A percentile compares a stretch with the other conserved stretches of the same genome.
These are phyloP conservation scores for Malus asiatica DNA, from an alignment of 306 rosid genomes.

Conservation along the genomic window DNA sequence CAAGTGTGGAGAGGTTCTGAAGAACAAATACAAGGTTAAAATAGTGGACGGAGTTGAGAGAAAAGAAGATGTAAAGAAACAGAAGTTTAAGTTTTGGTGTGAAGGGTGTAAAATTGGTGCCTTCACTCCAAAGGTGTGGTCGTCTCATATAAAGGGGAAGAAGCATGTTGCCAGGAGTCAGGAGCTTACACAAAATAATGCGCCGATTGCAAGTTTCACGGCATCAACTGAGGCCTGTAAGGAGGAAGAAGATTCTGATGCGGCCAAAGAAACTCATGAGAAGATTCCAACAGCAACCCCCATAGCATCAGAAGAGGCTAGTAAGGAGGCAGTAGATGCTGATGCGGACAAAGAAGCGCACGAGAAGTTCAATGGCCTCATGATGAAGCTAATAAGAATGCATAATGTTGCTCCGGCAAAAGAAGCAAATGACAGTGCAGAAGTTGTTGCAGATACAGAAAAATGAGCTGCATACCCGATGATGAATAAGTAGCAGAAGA, in stretches of 20 bases:
- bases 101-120: slow-evolving; percentile 36
- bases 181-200: background rate
- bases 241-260: slow-evolving; percentile 6
- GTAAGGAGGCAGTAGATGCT: background rate
- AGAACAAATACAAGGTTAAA: slow-evolving; percentile 3
- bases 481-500: background rate
- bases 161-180: slow-evolving; percentile 24
- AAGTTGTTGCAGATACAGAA: background rate
- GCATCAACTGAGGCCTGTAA: slow-evolving; percentile 4
- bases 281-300: background rate
- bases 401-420: background rate
- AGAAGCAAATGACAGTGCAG: slow-evolving; percentile 9
- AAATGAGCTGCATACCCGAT: background rate
- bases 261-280: slow-evolving; percentile 6
- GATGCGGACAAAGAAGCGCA: slow-evolving; percentile 9
- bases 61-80: background rate
- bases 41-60: background rate
- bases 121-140: slow-evolving; percentile 14
- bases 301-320: background rate
- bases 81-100: slow-evolving; percentile 29
- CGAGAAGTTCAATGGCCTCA: background rate
- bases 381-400: background rate
- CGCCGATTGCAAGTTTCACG: background rate
- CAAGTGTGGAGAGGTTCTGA: background rate
- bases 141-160: slow-evolving; percentile 36